These are phyloP conservation scores for Leishmania mexicana DNA, from an alignment of 208 protist genomes.

Conservation along the genomic window DNA sequence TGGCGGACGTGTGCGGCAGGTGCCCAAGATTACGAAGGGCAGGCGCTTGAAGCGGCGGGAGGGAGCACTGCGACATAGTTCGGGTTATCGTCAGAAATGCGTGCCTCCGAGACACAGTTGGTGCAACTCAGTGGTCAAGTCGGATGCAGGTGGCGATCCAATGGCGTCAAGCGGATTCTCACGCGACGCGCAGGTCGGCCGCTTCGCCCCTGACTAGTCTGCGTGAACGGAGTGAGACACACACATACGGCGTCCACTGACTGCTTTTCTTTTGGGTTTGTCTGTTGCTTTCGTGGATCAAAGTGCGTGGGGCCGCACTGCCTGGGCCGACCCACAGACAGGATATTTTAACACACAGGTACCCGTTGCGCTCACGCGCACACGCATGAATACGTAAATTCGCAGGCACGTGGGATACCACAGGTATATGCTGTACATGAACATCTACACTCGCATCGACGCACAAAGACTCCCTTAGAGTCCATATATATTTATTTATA, in stretches of 20 bases:
- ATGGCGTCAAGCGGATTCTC: not conserved
- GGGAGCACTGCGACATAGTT: not conserved
- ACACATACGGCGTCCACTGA: not conserved
- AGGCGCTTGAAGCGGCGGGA: not conserved
- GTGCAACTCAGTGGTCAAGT: too few species aligned
- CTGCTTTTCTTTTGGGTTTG: not conserved
- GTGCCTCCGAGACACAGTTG: not conserved
- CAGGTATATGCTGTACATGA: not conserved
- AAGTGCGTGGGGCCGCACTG: too few species aligned
- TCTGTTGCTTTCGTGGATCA: too few species aligned
- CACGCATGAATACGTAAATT: too few species aligned
- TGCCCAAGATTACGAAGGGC: not conserved
- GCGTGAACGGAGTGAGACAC: not conserved
- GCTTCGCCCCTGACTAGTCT: not conserved
- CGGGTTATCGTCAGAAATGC: not conserved
- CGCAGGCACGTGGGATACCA: not conserved
- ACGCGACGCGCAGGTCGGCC: not conserved
- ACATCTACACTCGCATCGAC: not conserved
- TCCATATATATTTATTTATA: not conserved
- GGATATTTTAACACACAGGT: not conserved
- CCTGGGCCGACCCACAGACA: too few species aligned
- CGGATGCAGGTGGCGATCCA: not conserved
- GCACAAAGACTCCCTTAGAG: not conserved
- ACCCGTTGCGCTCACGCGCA: too few species aligned
- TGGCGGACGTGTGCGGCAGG: not conserved